These are phyloP conservation scores for Beauveria caledonica DNA, from an alignment of 2,329 filamentous ascomycete genomes.

Conservation along the genomic window DNA sequence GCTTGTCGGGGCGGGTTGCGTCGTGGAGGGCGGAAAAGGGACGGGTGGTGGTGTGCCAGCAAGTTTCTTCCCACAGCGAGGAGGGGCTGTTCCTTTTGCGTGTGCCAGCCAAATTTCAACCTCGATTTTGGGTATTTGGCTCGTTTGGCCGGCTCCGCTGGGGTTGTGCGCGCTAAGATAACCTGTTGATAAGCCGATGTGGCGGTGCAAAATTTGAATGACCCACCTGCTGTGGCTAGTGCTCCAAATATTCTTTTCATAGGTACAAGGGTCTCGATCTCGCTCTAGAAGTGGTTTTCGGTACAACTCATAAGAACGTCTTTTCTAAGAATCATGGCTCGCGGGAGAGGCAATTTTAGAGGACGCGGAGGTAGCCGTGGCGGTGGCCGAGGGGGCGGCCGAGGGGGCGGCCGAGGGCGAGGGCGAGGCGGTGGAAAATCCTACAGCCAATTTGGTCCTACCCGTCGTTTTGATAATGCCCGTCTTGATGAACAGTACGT, in stretches of 20 bases:
- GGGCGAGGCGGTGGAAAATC: conserved; percentile 24
- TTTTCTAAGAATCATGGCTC: conserved; percentile 25
- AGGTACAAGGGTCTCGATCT: conserved; percentile 12
- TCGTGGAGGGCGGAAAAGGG: conserved; percentile 13
- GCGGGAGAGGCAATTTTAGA: conserved; percentile 25
- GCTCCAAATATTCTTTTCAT: conserved; percentile 14
- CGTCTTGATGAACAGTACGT: conserved; percentile 29
- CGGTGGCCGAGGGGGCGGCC: conserved; percentile 19
- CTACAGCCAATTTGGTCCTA: conserved; percentile 23
- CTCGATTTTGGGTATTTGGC: conserved; percentile 34
- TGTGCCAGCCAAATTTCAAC: conserved; percentile 25
- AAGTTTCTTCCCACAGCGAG: conserved; percentile 12
- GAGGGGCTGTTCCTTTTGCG: conserved; percentile 15
- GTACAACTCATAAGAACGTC: conserved; percentile 11
- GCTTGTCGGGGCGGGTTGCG: conserved; percentile 15
- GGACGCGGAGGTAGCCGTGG: conserved; percentile 24
- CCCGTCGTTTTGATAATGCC: conserved; percentile 28
- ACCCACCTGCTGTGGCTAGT: conserved; percentile 26
- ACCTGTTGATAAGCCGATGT: conserved; percentile 27
- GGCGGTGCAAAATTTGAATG: conserved; percentile 20
- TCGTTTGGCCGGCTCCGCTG: conserved; percentile 32
- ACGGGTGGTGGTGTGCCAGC: conserved; percentile 14
- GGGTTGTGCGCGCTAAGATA: conserved; percentile 51
- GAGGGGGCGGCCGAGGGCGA: conserved; percentile 21
- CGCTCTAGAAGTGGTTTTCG: conserved; percentile 19